A percentile compares a stretch with the other conserved stretches of the same genome.
These are phyloP conservation scores for Colletotrichum truncatum DNA, from an alignment of 2,329 filamentous ascomycete species.

Conservation along the genomic window DNA sequence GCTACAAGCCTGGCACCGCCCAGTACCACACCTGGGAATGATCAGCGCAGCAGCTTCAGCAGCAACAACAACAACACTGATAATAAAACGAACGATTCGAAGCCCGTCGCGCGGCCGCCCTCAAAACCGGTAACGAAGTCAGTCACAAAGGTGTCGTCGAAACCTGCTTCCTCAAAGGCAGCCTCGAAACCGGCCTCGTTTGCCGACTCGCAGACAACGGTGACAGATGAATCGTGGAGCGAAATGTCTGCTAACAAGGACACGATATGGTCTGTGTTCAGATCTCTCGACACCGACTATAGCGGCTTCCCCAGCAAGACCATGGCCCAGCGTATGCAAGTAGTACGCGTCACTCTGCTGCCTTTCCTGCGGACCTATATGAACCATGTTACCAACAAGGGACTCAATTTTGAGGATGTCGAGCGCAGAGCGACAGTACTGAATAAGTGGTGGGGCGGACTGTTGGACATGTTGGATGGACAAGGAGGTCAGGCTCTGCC, in stretches of 20 bases:
- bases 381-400: conserved; percentile 70
- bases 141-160: neutral
- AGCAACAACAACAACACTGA: neutral
- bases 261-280: conserved; percentile 64
- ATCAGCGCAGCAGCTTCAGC: conserved; percentile 5
- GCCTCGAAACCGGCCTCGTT: conserved; percentile 49
- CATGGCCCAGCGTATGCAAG: conserved; percentile 76
- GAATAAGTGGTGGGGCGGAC: conserved; percentile 89
- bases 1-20: conserved; percentile 53
- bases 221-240: conserved; percentile 55
- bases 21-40: conserved; percentile 35
- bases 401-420: conserved; percentile 80
- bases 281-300: conserved; percentile 59
- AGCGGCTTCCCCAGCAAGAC: conserved; percentile 75
- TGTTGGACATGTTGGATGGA: conserved; percentile 84
- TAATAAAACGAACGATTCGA: conserved; percentile 21
- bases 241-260: conserved; percentile 58
- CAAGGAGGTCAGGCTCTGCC: conserved; percentile 75
- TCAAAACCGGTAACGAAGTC: neutral
- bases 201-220: conserved; percentile 46
- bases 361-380: conserved; percentile 80
- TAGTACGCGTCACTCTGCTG: conserved; percentile 76
- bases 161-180: conserved; percentile 15
- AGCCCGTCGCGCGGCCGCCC: conserved; percentile 41
- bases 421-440: conserved; percentile 82